A percentile compares a stretch with the other conserved stretches of the same genome.
Evolutionary conservation across 1,139 yeast genomes (phyloP).

Genomic region (Magnusiomyces tetraspermus): DNA sequence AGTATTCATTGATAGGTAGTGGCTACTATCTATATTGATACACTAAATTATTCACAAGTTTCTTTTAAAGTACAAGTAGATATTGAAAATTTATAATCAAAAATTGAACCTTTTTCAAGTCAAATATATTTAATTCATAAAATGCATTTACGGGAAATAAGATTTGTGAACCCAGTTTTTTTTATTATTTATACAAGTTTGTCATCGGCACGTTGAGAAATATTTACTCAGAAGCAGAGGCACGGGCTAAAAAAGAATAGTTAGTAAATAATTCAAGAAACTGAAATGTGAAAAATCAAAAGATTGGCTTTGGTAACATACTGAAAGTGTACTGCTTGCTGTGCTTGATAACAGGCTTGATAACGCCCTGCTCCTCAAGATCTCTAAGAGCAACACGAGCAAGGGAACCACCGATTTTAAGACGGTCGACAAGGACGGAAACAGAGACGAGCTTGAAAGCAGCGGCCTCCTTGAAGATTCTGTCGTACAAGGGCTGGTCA

Average conservation of each 20-base stretch:
- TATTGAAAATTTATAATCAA: too few relatives aligned
- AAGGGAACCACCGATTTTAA: slow-evolving; percentile 97
- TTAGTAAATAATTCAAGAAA: slow-evolving; percentile 1
- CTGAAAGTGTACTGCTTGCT: slow-evolving; percentile 93
- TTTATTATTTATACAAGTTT: slow-evolving; percentile 6
- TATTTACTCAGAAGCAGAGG: slow-evolving; percentile 12
- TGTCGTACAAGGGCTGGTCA: slow-evolving; percentile 98
- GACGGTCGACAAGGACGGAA: slow-evolving; percentile 97
- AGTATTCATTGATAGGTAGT: too few relatives aligned
- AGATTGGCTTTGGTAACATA: slow-evolving; percentile 15
- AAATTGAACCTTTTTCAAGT: too few relatives aligned
- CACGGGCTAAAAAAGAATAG: slow-evolving; percentile 10
- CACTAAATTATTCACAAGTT: too few relatives aligned
- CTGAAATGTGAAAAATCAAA: background rate
- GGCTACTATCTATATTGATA: too few relatives aligned
- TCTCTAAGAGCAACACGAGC: slow-evolving; percentile 98
- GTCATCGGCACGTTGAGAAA: slow-evolving; percentile 1
- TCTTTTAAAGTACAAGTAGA: too few relatives aligned
- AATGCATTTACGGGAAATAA: too few relatives aligned
- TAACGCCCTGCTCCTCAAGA: slow-evolving; percentile 91
- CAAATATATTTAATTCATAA: too few relatives aligned
- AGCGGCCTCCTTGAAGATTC: slow-evolving; percentile 98
- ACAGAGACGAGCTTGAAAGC: slow-evolving; percentile 97
- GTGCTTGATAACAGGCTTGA: slow-evolving; percentile 91
- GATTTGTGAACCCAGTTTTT: slow-evolving; percentile 14